Percentiles rank a stretch among this genome's conserved stretches.
Conservation (phyloP, 345 rosid genomes). For the Salix arbutifolia region DNA sequence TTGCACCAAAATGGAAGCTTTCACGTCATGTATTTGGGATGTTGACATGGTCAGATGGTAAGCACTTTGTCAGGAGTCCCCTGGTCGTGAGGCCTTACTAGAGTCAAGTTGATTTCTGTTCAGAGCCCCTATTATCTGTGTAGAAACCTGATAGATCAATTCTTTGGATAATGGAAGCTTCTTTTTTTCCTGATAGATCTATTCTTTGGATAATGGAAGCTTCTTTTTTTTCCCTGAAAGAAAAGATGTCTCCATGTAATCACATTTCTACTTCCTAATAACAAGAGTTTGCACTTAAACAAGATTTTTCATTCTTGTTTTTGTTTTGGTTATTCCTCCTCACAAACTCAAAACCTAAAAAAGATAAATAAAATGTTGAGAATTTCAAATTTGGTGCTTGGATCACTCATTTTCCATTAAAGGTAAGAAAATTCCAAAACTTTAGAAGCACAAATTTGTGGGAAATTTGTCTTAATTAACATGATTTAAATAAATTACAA, state of each 20-base stretch:
- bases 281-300: background rate
- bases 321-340: background rate
- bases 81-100: conserved; percentile 10
- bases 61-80: conserved; percentile 45
- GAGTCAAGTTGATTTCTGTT: background rate
- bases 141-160: conserved; percentile 4
- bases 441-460: background rate
- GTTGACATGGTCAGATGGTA: conserved; percentile 48
- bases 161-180: no score
- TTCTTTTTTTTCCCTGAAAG: background rate
- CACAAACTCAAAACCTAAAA: no score
- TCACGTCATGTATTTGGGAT: conserved; percentile 33
- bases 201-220: background rate
- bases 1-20: background rate
- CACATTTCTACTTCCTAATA: background rate
- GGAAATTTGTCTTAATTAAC: no score
- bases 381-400: background rate
- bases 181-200: no score
- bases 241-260: background rate
- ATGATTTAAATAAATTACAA: no score
- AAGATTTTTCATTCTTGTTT: background rate
- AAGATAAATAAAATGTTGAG: no score
- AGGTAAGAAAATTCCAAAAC: background rate
- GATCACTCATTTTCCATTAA: background rate
- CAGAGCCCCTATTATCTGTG: background rate